Evolutionary conservation across 2,329 filamentous ascomycete species (phyloP).

Genomic region (Teratosphaeria viscida): DNA sequence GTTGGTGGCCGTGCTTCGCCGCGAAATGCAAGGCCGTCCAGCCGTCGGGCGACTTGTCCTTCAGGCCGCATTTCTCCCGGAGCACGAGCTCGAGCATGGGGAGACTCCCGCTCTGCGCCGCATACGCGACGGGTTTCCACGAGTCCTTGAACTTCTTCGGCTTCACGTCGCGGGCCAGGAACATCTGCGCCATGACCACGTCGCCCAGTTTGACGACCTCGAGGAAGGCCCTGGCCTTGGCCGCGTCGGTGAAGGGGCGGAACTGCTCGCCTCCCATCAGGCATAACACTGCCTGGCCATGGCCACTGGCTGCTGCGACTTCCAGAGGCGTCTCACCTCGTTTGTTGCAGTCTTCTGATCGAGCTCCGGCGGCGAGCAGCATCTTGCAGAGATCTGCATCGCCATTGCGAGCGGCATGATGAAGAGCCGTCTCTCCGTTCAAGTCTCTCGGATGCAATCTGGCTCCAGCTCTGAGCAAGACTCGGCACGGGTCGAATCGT

Average conservation of each 20-base stretch:
- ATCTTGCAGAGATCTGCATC: conserved; percentile 9
- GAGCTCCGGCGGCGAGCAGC: conserved; percentile 7
- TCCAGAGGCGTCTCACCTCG: conserved; percentile 6
- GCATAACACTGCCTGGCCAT: conserved; percentile 8
- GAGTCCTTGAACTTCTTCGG: conserved; percentile 14
- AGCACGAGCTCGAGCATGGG: conserved; percentile 11
- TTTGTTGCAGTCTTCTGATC: conserved; percentile 5
- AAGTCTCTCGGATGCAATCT: conserved; percentile 6
- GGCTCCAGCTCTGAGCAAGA: conserved; percentile 5
- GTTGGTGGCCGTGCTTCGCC: conserved; percentile 6
- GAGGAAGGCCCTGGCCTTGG: conserved; percentile 5
- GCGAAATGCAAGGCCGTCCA: conserved; percentile 12
- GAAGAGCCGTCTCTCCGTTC: conserved; percentile 8
- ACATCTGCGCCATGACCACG: conserved; percentile 6
- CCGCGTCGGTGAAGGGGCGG: conserved; percentile 3
- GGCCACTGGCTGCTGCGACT: conserved; percentile 8
- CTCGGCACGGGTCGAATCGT: conserved; percentile 3
- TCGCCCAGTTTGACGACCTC: conserved; percentile 8
- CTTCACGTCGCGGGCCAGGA: conserved; percentile 8
- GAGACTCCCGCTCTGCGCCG: conserved; percentile 12
- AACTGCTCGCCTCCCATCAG: conserved; percentile 6
- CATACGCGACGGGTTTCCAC: conserved; percentile 7
- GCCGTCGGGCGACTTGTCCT: conserved; percentile 8
- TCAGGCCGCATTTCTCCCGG: conserved; percentile 7
- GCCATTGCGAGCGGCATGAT: conserved; percentile 6